phyloP scores from a whole-genome alignment of 768 basidiomycete genomes.

The Suillus clintonianus region DNA sequence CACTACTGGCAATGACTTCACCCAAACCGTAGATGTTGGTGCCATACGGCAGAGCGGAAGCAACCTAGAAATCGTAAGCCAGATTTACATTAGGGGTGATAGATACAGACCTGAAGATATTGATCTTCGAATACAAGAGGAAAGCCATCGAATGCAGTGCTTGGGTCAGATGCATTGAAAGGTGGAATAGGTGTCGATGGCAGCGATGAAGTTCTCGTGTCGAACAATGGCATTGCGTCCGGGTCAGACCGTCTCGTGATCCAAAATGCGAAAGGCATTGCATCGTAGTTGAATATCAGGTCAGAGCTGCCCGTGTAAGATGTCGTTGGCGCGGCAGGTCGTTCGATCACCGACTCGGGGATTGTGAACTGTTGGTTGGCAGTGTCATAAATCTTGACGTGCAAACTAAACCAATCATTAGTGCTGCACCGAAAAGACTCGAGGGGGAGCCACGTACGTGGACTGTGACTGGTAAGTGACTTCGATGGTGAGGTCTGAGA shows the following conservation, averaged over 20 bases:
- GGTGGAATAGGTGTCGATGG: constrained; percentile 56
- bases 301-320: constrained; percentile 47
- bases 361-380: constrained; percentile 65
- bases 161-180: constrained; percentile 38
- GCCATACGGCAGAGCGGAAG: constrained; percentile 63
- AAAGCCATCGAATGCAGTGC: constrained; percentile 56
- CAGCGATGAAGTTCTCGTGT: constrained; percentile 60
- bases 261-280: constrained; percentile 71
- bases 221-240: constrained; percentile 55
- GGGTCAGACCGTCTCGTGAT: constrained; percentile 63
- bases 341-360: constrained; percentile 53
- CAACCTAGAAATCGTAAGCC: constrained; percentile 38
- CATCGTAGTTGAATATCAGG: constrained; percentile 61
- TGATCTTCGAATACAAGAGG: constrained; percentile 72
- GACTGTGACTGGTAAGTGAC: constrained; percentile 64
- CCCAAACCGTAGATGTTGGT: constrained; percentile 81
- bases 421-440: neutral
- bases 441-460: constrained; percentile 34
- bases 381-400: constrained; percentile 68
- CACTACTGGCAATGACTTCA: constrained; percentile 69
- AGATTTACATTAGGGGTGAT: neutral
- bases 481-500: constrained; percentile 58
- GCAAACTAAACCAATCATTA: constrained; percentile 44
- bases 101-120: constrained; percentile 57
- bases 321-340: constrained; percentile 37